Evolutionary conservation across 768 basidiomycete species (phyloP).

Genomic region (Tremella fuciformis): DNA sequence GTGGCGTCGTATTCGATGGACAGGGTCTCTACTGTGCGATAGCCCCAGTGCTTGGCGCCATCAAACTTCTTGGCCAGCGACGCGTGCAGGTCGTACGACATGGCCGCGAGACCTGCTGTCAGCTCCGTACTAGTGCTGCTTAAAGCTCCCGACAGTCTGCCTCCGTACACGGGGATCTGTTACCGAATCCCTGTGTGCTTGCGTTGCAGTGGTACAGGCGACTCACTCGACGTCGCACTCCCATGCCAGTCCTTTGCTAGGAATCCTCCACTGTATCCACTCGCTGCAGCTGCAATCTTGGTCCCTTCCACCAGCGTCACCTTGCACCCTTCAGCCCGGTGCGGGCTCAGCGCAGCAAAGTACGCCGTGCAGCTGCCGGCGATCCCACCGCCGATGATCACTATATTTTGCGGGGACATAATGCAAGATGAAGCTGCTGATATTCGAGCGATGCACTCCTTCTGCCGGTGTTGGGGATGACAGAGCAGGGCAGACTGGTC

Average conservation of each 20-base stretch:
- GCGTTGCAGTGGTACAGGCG: background rate
- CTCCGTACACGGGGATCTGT: background rate
- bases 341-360: constrained; percentile 59
- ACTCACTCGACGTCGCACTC: constrained; percentile 40
- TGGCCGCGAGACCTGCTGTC: constrained; percentile 57
- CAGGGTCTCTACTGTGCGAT: constrained; percentile 62
- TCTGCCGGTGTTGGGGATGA: too few relatives aligned
- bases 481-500: too few relatives aligned
- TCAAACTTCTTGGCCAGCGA: constrained; percentile 67
- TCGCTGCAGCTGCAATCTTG: constrained; percentile 64
- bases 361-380: constrained; percentile 81
- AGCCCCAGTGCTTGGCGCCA: constrained; percentile 76
- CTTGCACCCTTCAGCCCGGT: constrained; percentile 28
- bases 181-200: background rate
- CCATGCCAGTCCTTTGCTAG: constrained; percentile 78
- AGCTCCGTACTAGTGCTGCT: background rate
- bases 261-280: constrained; percentile 54
- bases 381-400: constrained; percentile 81
- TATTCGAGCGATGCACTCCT: too few relatives aligned
- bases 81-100: constrained; percentile 74
- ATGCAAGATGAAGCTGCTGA: too few relatives aligned
- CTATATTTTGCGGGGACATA: constrained; percentile 54
- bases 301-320: constrained; percentile 69
- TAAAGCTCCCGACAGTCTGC: background rate
- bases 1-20: constrained; percentile 42